These are phyloP conservation scores for Trichosporon sp. DNA, from an alignment of 1,284 basidiomycete species.

Conservation along the genomic window DNA sequence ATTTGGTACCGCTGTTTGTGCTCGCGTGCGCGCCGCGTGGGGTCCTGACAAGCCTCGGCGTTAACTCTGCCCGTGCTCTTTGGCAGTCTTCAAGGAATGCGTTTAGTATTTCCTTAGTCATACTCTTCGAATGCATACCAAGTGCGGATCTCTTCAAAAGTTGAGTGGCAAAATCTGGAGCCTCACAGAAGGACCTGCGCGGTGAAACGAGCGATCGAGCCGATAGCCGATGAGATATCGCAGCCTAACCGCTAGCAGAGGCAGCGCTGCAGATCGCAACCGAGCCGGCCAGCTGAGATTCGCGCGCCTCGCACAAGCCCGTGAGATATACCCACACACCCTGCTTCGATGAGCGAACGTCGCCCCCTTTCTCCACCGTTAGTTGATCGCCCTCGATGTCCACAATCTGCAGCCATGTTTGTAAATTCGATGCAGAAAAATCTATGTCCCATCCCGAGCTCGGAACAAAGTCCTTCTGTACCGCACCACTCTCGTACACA, in stretches of 20 bases:
- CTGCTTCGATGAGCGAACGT: too few relatives aligned
- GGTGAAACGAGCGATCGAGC: neutral
- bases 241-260: neutral
- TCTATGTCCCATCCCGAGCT: conserved; percentile 20
- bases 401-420: neutral
- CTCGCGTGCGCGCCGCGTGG: neutral
- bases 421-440: conserved; percentile 28
- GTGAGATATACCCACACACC: neutral
- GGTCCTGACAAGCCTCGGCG: neutral
- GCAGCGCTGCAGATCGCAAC: neutral
- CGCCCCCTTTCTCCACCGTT: neutral
- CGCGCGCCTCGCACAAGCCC: neutral
- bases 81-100: neutral
- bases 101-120: too few relatives aligned
- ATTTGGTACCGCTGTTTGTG: neutral
- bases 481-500: conserved; percentile 27
- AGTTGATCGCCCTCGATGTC: neutral
- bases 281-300: neutral
- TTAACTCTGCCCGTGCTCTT: neutral
- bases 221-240: neutral
- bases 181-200: neutral
- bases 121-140: too few relatives aligned
- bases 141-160: neutral
- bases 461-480: conserved; percentile 18
- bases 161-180: neutral